Percentiles rank a stretch among this genome's conserved stretches.
phyloP scores from a whole-genome alignment of 495 filamentous ascomycete genomes.

The Platismatia glauca region DNA sequence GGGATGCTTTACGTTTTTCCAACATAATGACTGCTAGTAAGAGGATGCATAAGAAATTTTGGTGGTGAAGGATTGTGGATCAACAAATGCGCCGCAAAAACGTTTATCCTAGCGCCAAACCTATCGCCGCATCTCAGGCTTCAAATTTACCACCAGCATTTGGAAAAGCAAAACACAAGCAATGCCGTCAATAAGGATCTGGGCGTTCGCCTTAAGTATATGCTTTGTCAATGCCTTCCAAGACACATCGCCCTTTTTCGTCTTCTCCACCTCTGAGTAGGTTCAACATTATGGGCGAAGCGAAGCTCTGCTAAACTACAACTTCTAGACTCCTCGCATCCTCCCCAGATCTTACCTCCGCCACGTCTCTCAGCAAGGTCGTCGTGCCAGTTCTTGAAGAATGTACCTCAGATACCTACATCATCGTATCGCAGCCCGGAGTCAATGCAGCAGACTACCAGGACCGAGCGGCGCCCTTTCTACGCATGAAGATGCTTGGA shows the following conservation, averaged over 20 bases:
- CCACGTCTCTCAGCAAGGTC: slow-evolving; percentile 30
- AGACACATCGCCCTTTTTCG: slow-evolving; percentile 78
- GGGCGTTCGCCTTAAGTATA: slow-evolving; percentile 53
- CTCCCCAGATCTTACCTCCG: slow-evolving; percentile 37
- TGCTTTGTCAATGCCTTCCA: slow-evolving; percentile 52
- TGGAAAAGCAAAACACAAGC: background rate
- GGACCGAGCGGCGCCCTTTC: slow-evolving; percentile 48
- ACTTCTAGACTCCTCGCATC: slow-evolving; percentile 35
- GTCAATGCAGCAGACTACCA: slow-evolving; percentile 58
- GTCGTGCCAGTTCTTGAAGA: slow-evolving; percentile 40
- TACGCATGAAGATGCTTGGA: slow-evolving; percentile 46
- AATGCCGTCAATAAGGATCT: slow-evolving; percentile 25
- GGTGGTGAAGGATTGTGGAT: too few species aligned
- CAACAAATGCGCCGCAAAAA: slow-evolving; percentile 4
- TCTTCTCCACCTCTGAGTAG: slow-evolving; percentile 73
- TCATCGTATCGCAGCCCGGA: slow-evolving; percentile 73
- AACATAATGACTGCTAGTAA: slow-evolving; percentile 5
- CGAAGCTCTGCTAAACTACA: slow-evolving; percentile 13
- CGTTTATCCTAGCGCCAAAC: slow-evolving; percentile 5
- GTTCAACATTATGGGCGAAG: slow-evolving; percentile 2
- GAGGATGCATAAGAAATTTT: background rate
- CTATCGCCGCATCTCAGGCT: background rate
- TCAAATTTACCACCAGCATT: slow-evolving; percentile 11
- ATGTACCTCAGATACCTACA: slow-evolving; percentile 72
- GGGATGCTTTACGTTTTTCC: slow-evolving; percentile 11